These are phyloP conservation scores for Paraphaeosphaeria sporulosa DNA, from an alignment of 2,329 filamentous ascomycete species.

Conservation along the genomic window DNA sequence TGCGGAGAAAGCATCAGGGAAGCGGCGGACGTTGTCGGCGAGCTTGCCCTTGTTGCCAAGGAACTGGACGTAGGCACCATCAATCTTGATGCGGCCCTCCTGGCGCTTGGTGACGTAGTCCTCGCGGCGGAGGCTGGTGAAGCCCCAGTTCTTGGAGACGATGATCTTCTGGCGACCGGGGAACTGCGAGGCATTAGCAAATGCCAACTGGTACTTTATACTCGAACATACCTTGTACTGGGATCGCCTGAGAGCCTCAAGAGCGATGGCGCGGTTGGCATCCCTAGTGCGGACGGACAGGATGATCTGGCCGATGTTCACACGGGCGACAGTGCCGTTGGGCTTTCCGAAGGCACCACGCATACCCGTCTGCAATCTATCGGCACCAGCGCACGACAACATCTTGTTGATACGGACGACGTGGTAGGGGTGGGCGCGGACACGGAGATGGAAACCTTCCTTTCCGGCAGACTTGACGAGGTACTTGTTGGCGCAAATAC, in stretches of 20 bases:
- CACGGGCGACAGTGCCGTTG: conserved; percentile 97
- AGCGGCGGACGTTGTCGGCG: conserved; percentile 86
- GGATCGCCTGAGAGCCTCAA: conserved; percentile 98
- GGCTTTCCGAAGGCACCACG: conserved; percentile 99
- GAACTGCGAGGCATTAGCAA: conserved; percentile 62
- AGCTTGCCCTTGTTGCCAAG: conserved; percentile 90
- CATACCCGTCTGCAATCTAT: conserved; percentile 99
- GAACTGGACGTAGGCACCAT: conserved; percentile 99
- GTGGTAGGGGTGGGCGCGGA: conserved; percentile 97
- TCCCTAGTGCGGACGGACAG: conserved; percentile 97
- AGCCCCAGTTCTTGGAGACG: conserved; percentile 99
- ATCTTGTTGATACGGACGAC: conserved; percentile 99
- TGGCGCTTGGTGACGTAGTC: conserved; percentile 97
- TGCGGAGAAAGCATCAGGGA: conserved; percentile 85
- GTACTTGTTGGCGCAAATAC: conserved; percentile 99
- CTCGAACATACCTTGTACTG: conserved; percentile 80
- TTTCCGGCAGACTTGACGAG: conserved; percentile 74
- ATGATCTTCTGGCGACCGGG: conserved; percentile 99
- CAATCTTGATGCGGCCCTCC: conserved; percentile 90
- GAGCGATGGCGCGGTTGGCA: conserved; percentile 86
- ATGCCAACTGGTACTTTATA: conserved; percentile 12
- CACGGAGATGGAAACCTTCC: conserved; percentile 75
- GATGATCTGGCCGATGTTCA: conserved; percentile 99
- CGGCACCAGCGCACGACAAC: conserved; percentile 99
- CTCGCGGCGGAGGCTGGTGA: conserved; percentile 96